Percentiles rank a stretch among this genome's conserved stretches.
phyloP scores from a whole-genome alignment of 306 rosid genomes.

The Rubus idaeus region DNA sequence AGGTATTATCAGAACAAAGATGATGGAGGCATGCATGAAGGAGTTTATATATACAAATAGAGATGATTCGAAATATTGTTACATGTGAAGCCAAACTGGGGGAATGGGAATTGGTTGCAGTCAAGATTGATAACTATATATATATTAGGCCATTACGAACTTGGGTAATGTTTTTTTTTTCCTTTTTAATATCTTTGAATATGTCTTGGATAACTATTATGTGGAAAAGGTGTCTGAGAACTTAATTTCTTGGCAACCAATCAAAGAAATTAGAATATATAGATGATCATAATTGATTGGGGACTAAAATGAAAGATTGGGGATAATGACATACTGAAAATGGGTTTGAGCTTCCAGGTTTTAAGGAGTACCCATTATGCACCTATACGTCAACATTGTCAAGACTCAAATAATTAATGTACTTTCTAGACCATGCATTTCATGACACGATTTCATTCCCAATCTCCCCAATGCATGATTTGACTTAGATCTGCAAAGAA shows the following conservation, averaged over 20 bases:
- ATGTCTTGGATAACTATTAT: background rate
- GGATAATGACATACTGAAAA: too few species aligned
- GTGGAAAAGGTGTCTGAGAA: background rate
- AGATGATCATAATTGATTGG: background rate
- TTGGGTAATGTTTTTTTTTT: background rate
- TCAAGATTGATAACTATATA: background rate
- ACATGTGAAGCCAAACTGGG: background rate
- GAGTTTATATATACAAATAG: background rate
- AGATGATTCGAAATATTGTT: background rate
- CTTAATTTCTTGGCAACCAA: background rate
- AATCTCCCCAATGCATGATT: too few species aligned
- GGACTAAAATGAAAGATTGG: background rate
- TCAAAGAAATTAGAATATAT: background rate
- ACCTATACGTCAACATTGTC: too few species aligned
- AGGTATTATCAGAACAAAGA: background rate
- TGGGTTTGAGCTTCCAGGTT: too few species aligned
- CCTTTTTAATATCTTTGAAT: background rate
- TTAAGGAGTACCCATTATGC: too few species aligned
- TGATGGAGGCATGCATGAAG: background rate
- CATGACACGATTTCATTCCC: too few species aligned
- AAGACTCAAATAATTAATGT: too few species aligned
- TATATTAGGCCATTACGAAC: background rate
- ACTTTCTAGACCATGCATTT: too few species aligned
- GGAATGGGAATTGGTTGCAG: too few species aligned
- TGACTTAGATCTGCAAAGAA: too few species aligned